These are phyloP conservation scores for Camelina hispida DNA, from an alignment of 345 rosid genomes.

Conservation along the genomic window DNA sequence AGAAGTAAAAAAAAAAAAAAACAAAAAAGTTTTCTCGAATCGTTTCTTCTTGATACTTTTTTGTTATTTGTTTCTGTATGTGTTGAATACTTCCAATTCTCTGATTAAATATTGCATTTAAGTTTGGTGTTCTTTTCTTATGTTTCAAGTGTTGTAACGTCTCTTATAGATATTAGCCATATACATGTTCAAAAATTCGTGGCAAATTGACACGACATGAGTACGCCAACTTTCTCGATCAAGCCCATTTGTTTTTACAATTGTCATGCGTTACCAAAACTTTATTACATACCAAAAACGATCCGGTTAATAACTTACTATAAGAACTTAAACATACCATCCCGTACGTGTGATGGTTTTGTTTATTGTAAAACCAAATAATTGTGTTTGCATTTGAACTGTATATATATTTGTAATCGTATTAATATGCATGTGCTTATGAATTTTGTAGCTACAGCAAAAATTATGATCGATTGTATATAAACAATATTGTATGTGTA, in stretches of 20 bases:
- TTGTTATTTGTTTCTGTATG: background rate
- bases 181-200: background rate
- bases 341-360: conserved; percentile 9
- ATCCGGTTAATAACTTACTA: background rate
- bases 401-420: too few relatives aligned
- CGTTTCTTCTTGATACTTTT: background rate
- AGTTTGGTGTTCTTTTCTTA: background rate
- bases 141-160: conserved; percentile 20
- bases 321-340: background rate
- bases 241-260: conserved; percentile 15
- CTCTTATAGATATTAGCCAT: conserved; percentile 5
- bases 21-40: too few relatives aligned
- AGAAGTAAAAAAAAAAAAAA: too few relatives aligned
- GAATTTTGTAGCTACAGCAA: background rate
- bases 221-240: conserved; percentile 20
- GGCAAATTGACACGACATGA: conserved; percentile 2
- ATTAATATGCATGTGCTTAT: background rate
- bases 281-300: conserved; percentile 7
- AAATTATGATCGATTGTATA: background rate
- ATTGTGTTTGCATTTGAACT: too few relatives aligned
- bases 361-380: background rate
- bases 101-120: conserved; percentile 1
- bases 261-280: conserved; percentile 31
- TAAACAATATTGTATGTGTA: too few relatives aligned
- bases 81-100: background rate